These are phyloP conservation scores for Alternaria sp. DNA, from an alignment of 2,329 filamentous ascomycete species.

Conservation along the genomic window DNA sequence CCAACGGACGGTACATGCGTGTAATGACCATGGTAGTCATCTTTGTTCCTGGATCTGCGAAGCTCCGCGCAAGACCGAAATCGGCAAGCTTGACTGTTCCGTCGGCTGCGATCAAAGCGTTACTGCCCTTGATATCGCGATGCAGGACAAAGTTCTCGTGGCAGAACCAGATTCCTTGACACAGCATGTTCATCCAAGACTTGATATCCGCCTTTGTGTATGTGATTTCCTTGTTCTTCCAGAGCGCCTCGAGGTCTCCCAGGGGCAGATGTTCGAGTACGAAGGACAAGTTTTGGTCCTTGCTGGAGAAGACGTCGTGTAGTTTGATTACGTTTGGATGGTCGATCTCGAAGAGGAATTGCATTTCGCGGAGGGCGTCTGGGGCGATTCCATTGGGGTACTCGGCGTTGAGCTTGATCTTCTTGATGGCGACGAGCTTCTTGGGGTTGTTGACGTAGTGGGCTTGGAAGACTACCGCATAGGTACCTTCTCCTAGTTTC, in stretches of 20 bases:
- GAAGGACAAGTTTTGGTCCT: constrained; percentile 94
- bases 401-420: constrained; percentile 85
- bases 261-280: constrained; percentile 92
- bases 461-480: constrained; percentile 92
- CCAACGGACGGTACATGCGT: constrained; percentile 93
- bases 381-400: constrained; percentile 91
- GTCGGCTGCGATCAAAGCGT: constrained; percentile 90
- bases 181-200: constrained; percentile 98
- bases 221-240: constrained; percentile 77
- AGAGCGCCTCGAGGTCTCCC: constrained; percentile 91
- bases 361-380: constrained; percentile 94
- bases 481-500: constrained; percentile 94
- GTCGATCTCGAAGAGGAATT: constrained; percentile 89
- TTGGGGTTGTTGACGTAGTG: constrained; percentile 75
- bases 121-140: constrained; percentile 99
- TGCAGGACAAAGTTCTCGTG: constrained; percentile 94
- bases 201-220: constrained; percentile 94
- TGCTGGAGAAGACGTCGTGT: constrained; percentile 90
- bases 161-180: constrained; percentile 91
- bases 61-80: constrained; percentile 91
- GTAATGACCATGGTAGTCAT: constrained; percentile 98
- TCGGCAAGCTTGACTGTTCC: constrained; percentile 95
- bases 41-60: constrained; percentile 82
- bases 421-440: constrained; percentile 86
- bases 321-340: constrained; percentile 96